These are phyloP conservation scores for Allantophomopsis lycopodina DNA, from an alignment of 2,329 filamentous ascomycete genomes.

Conservation along the genomic window DNA sequence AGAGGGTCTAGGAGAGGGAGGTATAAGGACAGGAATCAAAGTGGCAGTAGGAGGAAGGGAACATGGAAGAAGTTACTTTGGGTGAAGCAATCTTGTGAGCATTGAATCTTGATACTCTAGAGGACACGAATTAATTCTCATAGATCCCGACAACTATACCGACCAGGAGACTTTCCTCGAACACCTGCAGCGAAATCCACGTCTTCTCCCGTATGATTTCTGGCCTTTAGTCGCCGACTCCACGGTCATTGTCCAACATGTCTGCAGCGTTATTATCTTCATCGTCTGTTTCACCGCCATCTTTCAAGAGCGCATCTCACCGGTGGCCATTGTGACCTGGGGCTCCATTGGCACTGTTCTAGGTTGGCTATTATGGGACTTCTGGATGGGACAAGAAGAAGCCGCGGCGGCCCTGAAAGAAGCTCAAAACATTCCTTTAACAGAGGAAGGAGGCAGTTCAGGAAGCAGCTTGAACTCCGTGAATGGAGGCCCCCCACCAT, in stretches of 20 bases:
- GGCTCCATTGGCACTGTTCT: slow-evolving; percentile 71
- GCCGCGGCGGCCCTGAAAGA: slow-evolving; percentile 9
- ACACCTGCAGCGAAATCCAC: slow-evolving; percentile 86
- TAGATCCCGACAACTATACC: slow-evolving; percentile 97
- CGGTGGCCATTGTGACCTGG: slow-evolving; percentile 77
- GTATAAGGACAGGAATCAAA: slow-evolving; percentile 25
- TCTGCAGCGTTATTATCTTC: slow-evolving; percentile 90
- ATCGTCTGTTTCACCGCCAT: slow-evolving; percentile 89
- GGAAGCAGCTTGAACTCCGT: slow-evolving; percentile 3
- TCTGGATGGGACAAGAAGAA: slow-evolving; percentile 68
- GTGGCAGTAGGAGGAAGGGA: slow-evolving; percentile 44
- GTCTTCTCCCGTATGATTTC: slow-evolving; percentile 91
- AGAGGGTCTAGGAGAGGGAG: slow-evolving; percentile 9
- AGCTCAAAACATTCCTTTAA: background rate
- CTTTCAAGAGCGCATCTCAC: slow-evolving; percentile 73
- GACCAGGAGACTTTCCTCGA: slow-evolving; percentile 95
- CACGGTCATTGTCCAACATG: slow-evolving; percentile 93
- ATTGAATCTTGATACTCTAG: background rate
- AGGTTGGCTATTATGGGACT: slow-evolving; percentile 86
- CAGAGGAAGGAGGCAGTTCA: slow-evolving; percentile 2
- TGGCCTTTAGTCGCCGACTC: slow-evolving; percentile 93
- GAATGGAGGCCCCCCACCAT: slow-evolving; percentile 20
- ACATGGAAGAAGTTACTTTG: slow-evolving; percentile 94
- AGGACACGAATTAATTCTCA: background rate
- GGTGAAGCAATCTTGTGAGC: slow-evolving; percentile 88